Evolutionary conservation across 164 flowering plant species (phyloP).

Genomic region (Liquidambar formosana): DNA sequence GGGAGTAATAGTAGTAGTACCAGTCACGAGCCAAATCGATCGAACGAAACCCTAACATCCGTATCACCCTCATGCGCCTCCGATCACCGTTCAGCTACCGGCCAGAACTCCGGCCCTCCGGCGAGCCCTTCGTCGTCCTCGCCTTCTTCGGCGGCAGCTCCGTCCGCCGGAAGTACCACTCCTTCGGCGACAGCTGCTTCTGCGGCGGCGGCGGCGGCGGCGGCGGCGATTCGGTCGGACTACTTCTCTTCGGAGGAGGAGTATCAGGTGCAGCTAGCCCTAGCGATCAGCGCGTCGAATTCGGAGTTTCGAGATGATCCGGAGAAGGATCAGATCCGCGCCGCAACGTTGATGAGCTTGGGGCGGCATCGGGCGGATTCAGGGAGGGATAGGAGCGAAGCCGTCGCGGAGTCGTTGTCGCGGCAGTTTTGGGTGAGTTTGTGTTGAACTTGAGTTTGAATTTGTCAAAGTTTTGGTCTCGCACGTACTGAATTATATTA

Average conservation of each 20-base stretch:
- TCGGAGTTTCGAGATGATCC: slow-evolving; percentile 52
- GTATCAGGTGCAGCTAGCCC: slow-evolving; percentile 84
- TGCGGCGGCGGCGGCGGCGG: not conserved
- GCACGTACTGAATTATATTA: not conserved
- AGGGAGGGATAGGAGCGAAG: slow-evolving; percentile 31
- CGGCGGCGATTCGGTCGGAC: slow-evolving; percentile 34
- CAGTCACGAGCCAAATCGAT: slow-evolving; percentile 57
- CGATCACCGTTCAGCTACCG: slow-evolving; percentile 38
- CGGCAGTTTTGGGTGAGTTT: slow-evolving; percentile 77
- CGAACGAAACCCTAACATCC: slow-evolving; percentile 46
- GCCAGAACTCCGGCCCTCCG: slow-evolving; percentile 20
- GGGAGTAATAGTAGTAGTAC: slow-evolving; percentile 30
- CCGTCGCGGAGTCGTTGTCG: slow-evolving; percentile 48
- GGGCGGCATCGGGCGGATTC: slow-evolving; percentile 35
- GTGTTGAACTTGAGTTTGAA: not conserved
- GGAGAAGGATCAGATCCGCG: slow-evolving; percentile 82
- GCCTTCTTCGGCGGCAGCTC: slow-evolving; percentile 16
- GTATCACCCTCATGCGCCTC: slow-evolving; percentile 25
- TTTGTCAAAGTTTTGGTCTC: not conserved
- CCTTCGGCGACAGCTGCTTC: slow-evolving; percentile 1
- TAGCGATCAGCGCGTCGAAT: slow-evolving; percentile 91
- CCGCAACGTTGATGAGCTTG: slow-evolving; percentile 69
- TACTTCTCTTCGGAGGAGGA: slow-evolving; percentile 86
- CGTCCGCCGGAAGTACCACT: slow-evolving; percentile 14
- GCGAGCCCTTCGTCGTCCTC: slow-evolving; percentile 10